Base-by-base conservation (phyloP, 129 eudicot species). In the Saussurea involucrata region DNA sequence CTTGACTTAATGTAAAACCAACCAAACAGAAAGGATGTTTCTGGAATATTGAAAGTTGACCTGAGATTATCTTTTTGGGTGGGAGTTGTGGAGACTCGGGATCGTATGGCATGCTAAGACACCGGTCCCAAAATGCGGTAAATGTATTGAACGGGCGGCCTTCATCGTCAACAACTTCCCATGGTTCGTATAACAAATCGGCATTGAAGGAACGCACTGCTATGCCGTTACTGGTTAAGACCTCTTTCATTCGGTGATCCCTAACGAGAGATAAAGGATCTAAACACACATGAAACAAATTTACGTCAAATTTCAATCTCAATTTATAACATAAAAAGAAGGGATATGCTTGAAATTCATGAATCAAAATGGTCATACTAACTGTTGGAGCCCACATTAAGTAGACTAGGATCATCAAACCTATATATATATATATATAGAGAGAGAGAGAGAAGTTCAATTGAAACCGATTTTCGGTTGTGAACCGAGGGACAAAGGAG, bases 31-130 rank as follows among this genome's bases (percentile, higher is more conserved):
- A 7, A n/a, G 60, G 60, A 17, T 53, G 8, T 53, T 53, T 53
- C 60, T 5, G 21, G 5, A 49, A 58, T 21, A 58, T 58, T 18
- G 65, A 58, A 40, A 24, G 32, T 25, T 63, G 64, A 92, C 98
- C 98, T 66, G 96, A 83, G 75, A 85, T 90, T 66, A 93, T 88
- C 77, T 93, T 85, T 72, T 93, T 88, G 21, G 98, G 98, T 4
- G 98, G 96, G 66, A 90, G 95, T 76, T 85, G 95, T 21, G 96
- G 98, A 70, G 98, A 67, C 27, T 88, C 98, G 20, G 96, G 98
- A 78, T 93, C 98, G 73, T 81, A 88, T 24, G 90, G 92, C 98
- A 93, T 93, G 81, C 92, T 85, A 42, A 93, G 96, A 88, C 98
- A 93, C 80, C 85, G 86, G 20, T 87, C 89, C 98, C 98, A 93